Evolutionary conservation across 2,329 filamentous ascomycete species (phyloP).

Genomic region (Rosellinia necatrix): DNA sequence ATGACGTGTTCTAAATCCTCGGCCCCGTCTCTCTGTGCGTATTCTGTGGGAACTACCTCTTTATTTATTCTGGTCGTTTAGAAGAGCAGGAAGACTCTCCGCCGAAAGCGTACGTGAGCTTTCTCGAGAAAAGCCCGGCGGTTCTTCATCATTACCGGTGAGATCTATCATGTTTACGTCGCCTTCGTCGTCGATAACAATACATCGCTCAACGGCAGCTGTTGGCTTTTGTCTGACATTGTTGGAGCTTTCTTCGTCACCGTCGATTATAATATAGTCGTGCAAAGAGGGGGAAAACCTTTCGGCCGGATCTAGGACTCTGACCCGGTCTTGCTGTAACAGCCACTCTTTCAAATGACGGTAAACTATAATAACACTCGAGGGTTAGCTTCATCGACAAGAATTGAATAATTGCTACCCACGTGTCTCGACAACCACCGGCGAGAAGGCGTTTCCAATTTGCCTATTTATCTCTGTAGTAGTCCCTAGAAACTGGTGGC

Average conservation of each 20-base stretch:
- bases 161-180: slow-evolving; percentile 3
- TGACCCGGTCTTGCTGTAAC: slow-evolving; percentile 18
- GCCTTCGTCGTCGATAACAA: slow-evolving; percentile 1
- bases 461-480: slow-evolving; percentile 56
- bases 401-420: not conserved
- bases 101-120: slow-evolving; percentile 21
- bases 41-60: too few relatives aligned
- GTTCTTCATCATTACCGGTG: not conserved
- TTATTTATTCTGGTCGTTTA: too few relatives aligned
- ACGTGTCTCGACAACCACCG: slow-evolving; percentile 52
- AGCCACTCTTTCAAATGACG: slow-evolving; percentile 50
- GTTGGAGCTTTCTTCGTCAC: slow-evolving; percentile 1
- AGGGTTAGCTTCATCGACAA: not conserved
- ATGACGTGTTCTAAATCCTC: too few relatives aligned
- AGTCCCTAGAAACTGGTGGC: slow-evolving; percentile 57
- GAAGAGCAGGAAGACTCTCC: slow-evolving; percentile 19
- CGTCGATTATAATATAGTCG: not conserved
- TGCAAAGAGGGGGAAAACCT: not conserved
- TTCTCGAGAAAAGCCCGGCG: slow-evolving; percentile 3
- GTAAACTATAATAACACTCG: slow-evolving; percentile 44
- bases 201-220: not conserved
- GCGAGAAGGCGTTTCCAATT: slow-evolving; percentile 79
- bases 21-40: too few relatives aligned
- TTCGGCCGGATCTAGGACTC: not conserved
- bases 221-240: not conserved